Evolutionary conservation across 768 basidiomycete genomes (phyloP).

Genomic region (Hygrophorus russula): DNA sequence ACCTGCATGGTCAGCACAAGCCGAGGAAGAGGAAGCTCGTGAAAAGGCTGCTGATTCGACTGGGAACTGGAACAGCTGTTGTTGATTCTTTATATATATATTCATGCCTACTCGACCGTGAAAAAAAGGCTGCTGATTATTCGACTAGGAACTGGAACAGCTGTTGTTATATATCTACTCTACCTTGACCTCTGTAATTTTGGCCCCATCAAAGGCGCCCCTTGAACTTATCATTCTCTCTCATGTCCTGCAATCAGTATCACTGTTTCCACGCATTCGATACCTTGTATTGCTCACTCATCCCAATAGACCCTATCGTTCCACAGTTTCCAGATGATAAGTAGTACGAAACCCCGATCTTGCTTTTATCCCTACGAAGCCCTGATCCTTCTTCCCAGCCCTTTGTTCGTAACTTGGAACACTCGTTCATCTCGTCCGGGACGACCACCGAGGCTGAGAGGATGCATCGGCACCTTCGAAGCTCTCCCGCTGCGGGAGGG

Average conservation of each 20-base stretch:
- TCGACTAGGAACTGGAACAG: slow-evolving; percentile 57
- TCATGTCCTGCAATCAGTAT: slow-evolving; percentile 58
- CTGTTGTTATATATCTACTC: too few relatives aligned
- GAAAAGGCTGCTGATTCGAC: slow-evolving; percentile 37
- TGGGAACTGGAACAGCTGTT: slow-evolving; percentile 65
- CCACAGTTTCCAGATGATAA: slow-evolving; percentile 63
- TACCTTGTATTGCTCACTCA: slow-evolving; percentile 67
- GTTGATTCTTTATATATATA: too few relatives aligned
- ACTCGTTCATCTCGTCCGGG: slow-evolving; percentile 51
- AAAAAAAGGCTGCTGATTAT: slow-evolving; percentile 36
- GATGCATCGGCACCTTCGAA: slow-evolving; percentile 93
- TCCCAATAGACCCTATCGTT: slow-evolving; percentile 38
- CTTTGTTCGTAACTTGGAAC: slow-evolving; percentile 97
- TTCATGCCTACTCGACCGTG: too few relatives aligned
- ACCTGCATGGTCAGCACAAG: slow-evolving; percentile 70
- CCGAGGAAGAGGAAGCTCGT: slow-evolving; percentile 68
- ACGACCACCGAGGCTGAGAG: slow-evolving; percentile 57
- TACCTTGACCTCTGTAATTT: too few relatives aligned
- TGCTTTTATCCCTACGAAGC: neutral
- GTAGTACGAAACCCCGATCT: slow-evolving; percentile 44
- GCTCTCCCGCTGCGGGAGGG: slow-evolving; percentile 64
- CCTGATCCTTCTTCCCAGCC: slow-evolving; percentile 31
- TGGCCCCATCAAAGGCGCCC: too few relatives aligned
- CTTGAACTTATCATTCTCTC: too few relatives aligned
- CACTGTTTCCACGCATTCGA: slow-evolving; percentile 82